These are phyloP conservation scores for Suhomyces maxii DNA, from an alignment of 1,139 yeast genomes.

Conservation along the genomic window DNA sequence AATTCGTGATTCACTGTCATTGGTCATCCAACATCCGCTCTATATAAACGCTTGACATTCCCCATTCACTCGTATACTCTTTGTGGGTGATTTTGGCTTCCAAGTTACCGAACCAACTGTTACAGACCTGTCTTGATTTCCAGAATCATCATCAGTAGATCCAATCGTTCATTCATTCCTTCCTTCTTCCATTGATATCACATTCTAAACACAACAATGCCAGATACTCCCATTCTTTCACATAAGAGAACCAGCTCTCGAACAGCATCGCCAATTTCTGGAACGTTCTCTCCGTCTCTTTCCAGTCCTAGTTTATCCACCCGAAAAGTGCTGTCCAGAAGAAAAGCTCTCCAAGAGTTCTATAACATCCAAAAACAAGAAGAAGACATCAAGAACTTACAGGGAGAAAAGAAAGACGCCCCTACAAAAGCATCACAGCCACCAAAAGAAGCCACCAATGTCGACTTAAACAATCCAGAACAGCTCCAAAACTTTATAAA, in stretches of 20 bases:
- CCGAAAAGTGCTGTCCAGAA: constrained; percentile 40
- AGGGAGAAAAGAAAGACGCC: constrained; percentile 7
- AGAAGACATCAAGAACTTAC: constrained; percentile 5
- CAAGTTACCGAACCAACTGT: too few species aligned
- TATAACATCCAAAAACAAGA: constrained; percentile 33
- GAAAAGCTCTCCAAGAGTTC: constrained; percentile 48
- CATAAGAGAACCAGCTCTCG: constrained; percentile 12
- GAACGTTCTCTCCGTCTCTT: constrained; percentile 13
- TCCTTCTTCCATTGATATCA: too few species aligned
- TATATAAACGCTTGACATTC: too few species aligned
- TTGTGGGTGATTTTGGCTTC: too few species aligned
- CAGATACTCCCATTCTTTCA: constrained; percentile 23
- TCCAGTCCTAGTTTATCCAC: constrained; percentile 5
- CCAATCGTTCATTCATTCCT: background rate
- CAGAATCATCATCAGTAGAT: background rate
- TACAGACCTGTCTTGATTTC: too few species aligned
- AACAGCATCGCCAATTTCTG: constrained; percentile 10
- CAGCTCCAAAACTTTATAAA: constrained; percentile 19
- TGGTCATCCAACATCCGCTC: too few species aligned
- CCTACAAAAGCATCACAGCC: background rate
- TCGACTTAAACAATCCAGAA: constrained; percentile 23
- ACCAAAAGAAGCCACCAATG: constrained; percentile 2
- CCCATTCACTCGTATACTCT: too few species aligned
- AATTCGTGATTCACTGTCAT: too few species aligned
- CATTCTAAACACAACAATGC: too few species aligned